phyloP scores from a whole-genome alignment of 2,329 filamentous ascomycete genomes.

The Cladosporium sphaerospermum region DNA sequence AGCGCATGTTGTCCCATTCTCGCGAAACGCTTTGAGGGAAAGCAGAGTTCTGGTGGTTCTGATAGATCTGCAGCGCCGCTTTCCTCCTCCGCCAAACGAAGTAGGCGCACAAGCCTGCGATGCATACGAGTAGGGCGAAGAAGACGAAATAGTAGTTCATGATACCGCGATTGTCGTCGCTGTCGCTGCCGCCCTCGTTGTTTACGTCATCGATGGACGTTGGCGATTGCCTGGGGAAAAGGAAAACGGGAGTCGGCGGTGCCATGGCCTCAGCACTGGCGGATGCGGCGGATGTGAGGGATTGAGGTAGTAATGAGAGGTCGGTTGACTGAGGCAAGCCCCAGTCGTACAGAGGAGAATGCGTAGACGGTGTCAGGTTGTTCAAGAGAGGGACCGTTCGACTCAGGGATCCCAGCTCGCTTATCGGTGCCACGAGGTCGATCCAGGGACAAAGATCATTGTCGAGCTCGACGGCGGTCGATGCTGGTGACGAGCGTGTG shows the following conservation, averaged over 20 bases:
- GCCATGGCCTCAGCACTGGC: no score
- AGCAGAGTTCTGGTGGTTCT: conserved; percentile 18
- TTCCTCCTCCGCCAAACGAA: conserved; percentile 41
- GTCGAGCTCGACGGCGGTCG: background rate
- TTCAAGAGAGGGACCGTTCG: no score
- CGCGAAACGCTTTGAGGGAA: conserved; percentile 26
- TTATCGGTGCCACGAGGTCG: no score
- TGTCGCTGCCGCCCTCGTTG: conserved; percentile 2
- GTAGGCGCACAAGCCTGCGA: conserved; percentile 40
- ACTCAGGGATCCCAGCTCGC: no score
- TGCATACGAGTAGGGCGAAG: conserved; percentile 46
- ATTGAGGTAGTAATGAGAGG: no score
- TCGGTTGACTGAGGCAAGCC: no score
- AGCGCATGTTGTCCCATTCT: conserved; percentile 24
- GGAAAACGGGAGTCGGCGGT: background rate
- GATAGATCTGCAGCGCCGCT: conserved; percentile 22
- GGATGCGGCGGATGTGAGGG: no score
- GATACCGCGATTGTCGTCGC: conserved; percentile 20
- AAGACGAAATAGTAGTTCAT: conserved; percentile 52
- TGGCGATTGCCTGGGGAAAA: background rate
- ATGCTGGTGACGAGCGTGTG: no score
- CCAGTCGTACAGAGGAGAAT: no score
- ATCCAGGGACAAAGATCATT: conserved; percentile 1
- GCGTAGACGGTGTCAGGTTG: no score
- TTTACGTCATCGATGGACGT: background rate